Percentiles rank a stretch among this genome's conserved stretches.
Conservation (phyloP, 805 yeast genomes). For the Naumovozyma castellii region DNA sequence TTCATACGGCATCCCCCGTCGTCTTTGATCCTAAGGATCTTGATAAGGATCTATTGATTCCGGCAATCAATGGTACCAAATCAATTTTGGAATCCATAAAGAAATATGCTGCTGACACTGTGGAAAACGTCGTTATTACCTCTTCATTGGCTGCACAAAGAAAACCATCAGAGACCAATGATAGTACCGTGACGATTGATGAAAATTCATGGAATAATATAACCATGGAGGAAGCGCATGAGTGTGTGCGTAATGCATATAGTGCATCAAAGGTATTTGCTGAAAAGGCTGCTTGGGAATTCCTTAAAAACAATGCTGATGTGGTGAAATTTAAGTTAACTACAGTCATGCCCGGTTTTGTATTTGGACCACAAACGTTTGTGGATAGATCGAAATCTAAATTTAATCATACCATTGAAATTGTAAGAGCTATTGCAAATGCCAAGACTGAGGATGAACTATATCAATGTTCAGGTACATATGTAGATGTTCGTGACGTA, state of each 20-base stretch:
- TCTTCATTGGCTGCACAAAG: constrained; percentile 45
- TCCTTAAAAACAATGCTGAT: constrained; percentile 31
- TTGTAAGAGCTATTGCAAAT: constrained; percentile 26
- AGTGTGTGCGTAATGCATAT: constrained; percentile 23
- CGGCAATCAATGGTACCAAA: constrained; percentile 46
- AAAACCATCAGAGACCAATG: constrained; percentile 14
- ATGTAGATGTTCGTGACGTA: constrained; percentile 53
- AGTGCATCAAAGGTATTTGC: constrained; percentile 44
- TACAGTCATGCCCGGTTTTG: constrained; percentile 36
- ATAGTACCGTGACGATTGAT: constrained; percentile 11
- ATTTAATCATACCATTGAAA: constrained; percentile 32
- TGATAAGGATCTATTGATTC: constrained; percentile 40
- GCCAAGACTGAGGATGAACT: constrained; percentile 21
- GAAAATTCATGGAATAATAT: constrained; percentile 33
- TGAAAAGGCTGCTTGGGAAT: constrained; percentile 50
- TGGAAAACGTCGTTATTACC: constrained; percentile 43
- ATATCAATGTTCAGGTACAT: constrained; percentile 21
- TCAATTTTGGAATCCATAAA: constrained; percentile 38
- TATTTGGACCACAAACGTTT: constrained; percentile 45
- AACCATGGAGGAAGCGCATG: constrained; percentile 22
- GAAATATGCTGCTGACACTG: constrained; percentile 33
- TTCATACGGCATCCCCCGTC: constrained; percentile 48
- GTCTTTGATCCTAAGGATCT: constrained; percentile 30
- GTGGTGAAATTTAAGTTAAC: constrained; percentile 33
- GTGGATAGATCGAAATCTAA: constrained; percentile 30